Evolutionary conservation across 2,329 filamentous ascomycete genomes (phyloP).

Genomic region (Phialophora tarda): DNA sequence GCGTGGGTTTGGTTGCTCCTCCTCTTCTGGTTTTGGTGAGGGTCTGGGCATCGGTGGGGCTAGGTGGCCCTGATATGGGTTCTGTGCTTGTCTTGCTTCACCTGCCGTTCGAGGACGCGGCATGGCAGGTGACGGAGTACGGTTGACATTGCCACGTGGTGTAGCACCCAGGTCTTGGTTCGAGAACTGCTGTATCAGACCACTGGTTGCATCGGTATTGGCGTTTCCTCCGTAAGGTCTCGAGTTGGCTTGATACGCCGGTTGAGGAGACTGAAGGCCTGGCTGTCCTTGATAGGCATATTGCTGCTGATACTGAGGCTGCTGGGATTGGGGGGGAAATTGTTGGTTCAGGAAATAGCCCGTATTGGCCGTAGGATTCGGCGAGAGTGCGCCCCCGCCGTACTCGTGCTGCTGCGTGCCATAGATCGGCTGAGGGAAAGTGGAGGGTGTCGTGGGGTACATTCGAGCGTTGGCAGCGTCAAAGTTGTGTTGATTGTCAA

Average conservation of each 20-base stretch:
- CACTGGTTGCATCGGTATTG: slow-evolving; percentile 84
- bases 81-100: slow-evolving; percentile 62
- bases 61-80: slow-evolving; percentile 66
- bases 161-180: slow-evolving; percentile 87
- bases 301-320: slow-evolving; percentile 59
- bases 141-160: slow-evolving; percentile 71
- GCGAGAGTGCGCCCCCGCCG: slow-evolving; percentile 53
- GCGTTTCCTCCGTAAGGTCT: slow-evolving; percentile 51
- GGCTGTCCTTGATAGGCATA: slow-evolving; percentile 59
- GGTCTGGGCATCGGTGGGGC: slow-evolving; percentile 70
- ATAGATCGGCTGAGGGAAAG: slow-evolving; percentile 90
- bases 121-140: slow-evolving; percentile 68
- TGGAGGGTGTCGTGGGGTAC: slow-evolving; percentile 90
- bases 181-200: slow-evolving; percentile 92
- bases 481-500: slow-evolving; percentile 69
- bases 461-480: slow-evolving; percentile 66
- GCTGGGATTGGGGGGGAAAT: slow-evolving; percentile 59
- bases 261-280: slow-evolving; percentile 62
- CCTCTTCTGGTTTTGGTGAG: slow-evolving; percentile 64
- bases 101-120: slow-evolving; percentile 81
- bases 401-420: slow-evolving; percentile 66
- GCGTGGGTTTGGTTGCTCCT: slow-evolving; percentile 79
- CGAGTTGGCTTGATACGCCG: slow-evolving; percentile 56
- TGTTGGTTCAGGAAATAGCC: slow-evolving; percentile 69
- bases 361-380: slow-evolving; percentile 50